Conservation (phyloP, 2,329 filamentous ascomycete species). For the Corinectria fuckeliana region DNA sequence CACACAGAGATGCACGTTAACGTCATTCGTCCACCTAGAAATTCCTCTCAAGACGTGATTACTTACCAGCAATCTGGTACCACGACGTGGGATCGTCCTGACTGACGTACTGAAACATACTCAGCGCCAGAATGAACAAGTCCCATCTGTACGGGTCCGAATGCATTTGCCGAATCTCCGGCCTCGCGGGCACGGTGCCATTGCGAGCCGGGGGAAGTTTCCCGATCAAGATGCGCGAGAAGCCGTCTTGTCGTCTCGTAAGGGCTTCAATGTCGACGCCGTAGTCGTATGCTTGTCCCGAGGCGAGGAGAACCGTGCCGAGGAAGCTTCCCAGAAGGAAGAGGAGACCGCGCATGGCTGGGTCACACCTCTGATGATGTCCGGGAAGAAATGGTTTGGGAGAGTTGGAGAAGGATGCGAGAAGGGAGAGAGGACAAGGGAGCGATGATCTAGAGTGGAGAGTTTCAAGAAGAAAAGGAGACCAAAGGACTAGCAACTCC, state of each 20-base stretch:
- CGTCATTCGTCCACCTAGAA: neutral
- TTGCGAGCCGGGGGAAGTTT: slow-evolving; percentile 49
- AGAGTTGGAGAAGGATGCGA: neutral
- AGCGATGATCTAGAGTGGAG: neutral
- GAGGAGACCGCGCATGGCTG: slow-evolving; percentile 24
- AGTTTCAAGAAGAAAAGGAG: neutral
- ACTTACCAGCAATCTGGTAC: slow-evolving; percentile 77
- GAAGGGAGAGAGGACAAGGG: neutral
- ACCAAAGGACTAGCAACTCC: neutral
- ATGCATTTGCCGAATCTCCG: slow-evolving; percentile 72
- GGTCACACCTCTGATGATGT: neutral
- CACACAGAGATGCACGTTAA: slow-evolving; percentile 9
- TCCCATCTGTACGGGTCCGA: slow-evolving; percentile 73
- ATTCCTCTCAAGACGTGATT: neutral
- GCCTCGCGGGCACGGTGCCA: slow-evolving; percentile 55
- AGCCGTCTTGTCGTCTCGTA: slow-evolving; percentile 48
- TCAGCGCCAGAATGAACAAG: slow-evolving; percentile 77
- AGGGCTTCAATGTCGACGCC: slow-evolving; percentile 52
- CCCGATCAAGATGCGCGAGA: slow-evolving; percentile 50
- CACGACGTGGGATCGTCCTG: slow-evolving; percentile 72
- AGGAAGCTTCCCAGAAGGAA: slow-evolving; percentile 19
- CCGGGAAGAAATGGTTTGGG: neutral
- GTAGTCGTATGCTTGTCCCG: slow-evolving; percentile 55
- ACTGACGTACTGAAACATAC: slow-evolving; percentile 71
- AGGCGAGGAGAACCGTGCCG: slow-evolving; percentile 6